Base-by-base conservation (phyloP, 371 early-diverging fungal genomes). In the Mortierella sp. region DNA sequence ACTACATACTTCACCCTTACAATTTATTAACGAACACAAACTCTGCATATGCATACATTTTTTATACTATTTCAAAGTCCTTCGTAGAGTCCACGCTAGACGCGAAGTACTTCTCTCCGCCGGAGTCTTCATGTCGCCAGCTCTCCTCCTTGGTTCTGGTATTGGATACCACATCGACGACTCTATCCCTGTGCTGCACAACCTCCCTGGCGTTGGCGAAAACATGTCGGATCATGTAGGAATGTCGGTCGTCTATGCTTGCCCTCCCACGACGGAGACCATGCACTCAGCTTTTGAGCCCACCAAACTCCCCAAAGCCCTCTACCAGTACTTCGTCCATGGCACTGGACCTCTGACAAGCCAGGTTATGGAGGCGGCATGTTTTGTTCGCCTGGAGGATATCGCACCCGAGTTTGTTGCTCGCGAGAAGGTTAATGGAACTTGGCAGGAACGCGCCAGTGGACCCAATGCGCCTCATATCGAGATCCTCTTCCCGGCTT, bases 361-460 rank as follows among this genome's bases (percentile, higher is more conserved):
- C 38, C 83, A 83, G 55, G 72, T 77, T n/a, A 68, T 77, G 6
- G 86, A 85, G 73, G 74, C 70, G 3, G 86, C 44, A 24, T 72
- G 72, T 21, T 85, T 85, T 75, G 80, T 85, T 6, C 74, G 86
- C 44, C 73, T 85, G 6, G 82, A 85, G n/a, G 82, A 85, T 26
- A 74, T 85, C 16, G 86, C 82, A 1, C 86, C 86, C 21, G 82
- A 85, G 24, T 85, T 85, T 77, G 86, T 85, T 0, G 86, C 79
- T 14, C 82, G 82, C 14, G 86, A 85, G 34, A 85, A 85, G 72
- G 86, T 82, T 9, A 77, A 81, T 54, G 86, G 86, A 1, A 85
- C 86, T 0, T 85, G 77, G 70, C 68, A 80, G 68, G 86, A 85
- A 19, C 79, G 80, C 24, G 74, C 86, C n/a, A 81, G 82, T 58